Percentiles rank a stretch among this genome's conserved stretches.
Evolutionary conservation across 768 basidiomycete species (phyloP).

Genomic region (Lactarius hengduanensis): DNA sequence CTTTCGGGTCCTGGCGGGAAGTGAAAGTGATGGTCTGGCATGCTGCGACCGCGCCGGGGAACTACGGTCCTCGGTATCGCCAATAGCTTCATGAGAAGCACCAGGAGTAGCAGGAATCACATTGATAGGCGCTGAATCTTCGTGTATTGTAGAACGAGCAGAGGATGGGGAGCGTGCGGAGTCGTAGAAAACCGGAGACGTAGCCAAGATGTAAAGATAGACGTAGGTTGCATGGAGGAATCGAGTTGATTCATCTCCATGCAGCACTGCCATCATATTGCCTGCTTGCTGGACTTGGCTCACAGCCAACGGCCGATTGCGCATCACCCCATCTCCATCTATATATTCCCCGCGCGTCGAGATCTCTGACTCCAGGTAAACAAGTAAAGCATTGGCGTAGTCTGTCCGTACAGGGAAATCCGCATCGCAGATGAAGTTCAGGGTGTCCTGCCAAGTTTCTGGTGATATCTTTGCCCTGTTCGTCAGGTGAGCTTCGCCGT

Average conservation of each 20-base stretch:
- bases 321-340: constrained; percentile 48
- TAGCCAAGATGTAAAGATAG: constrained; percentile 75
- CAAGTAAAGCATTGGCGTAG: constrained; percentile 69
- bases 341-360: constrained; percentile 55
- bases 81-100: constrained; percentile 36
- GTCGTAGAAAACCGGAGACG: constrained; percentile 55
- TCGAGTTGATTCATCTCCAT: constrained; percentile 62
- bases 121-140: constrained; percentile 20
- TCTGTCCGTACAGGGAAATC: constrained; percentile 77
- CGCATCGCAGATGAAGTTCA: constrained; percentile 78
- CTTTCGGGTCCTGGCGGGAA: constrained; percentile 55
- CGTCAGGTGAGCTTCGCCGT: constrained; percentile 41
- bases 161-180: constrained; percentile 44
- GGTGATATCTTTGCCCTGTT: constrained; percentile 68
- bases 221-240: constrained; percentile 82
- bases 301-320: constrained; percentile 46
- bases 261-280: constrained; percentile 48
- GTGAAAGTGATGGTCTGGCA: constrained; percentile 48
- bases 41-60: constrained; percentile 38
- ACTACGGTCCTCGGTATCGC: constrained; percentile 35
- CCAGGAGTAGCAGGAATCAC: constrained; percentile 28
- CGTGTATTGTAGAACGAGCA: constrained; percentile 32
- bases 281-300: constrained; percentile 48
- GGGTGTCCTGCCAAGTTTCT: constrained; percentile 89
- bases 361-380: constrained; percentile 77